phyloP scores from a whole-genome alignment of 345 rosid genomes.

The Gossypium sturtianum region DNA sequence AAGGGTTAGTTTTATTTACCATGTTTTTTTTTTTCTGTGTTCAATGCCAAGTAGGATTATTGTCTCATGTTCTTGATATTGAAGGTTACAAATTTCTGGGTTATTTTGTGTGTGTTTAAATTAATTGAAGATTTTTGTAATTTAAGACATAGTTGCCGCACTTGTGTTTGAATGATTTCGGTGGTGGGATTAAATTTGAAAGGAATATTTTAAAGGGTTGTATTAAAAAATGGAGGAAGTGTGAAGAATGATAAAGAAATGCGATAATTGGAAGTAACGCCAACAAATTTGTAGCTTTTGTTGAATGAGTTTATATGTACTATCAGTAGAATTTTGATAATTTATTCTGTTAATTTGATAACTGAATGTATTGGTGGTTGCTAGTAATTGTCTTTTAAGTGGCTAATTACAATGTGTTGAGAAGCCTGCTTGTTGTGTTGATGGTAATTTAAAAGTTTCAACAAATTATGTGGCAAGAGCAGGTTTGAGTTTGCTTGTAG shows the following conservation, averaged over 20 bases:
- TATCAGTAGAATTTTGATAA: background rate
- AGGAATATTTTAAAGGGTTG: background rate
- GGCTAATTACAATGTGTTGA: background rate
- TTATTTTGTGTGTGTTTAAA: too few species aligned
- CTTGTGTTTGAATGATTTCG: background rate
- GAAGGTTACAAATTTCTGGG: too few species aligned
- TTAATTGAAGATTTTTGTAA: too few species aligned
- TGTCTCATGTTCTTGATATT: too few species aligned
- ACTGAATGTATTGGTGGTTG: background rate
- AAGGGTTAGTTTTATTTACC: too few species aligned
- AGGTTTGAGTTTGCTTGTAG: background rate
- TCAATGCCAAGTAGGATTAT: too few species aligned
- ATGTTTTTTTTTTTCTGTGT: too few species aligned
- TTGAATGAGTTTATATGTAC: background rate
- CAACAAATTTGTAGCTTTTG: conserved; percentile 31
- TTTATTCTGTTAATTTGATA: background rate
- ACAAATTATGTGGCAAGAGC: background rate
- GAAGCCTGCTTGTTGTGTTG: background rate
- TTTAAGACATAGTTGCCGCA: too few species aligned
- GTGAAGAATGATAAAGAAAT: conserved; percentile 29
- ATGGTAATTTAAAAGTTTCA: background rate
- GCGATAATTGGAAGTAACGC: conserved; percentile 76
- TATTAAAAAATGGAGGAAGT: conserved; percentile 22
- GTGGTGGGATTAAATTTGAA: conserved; percentile 5
- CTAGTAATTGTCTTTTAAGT: background rate